Evolutionary conservation across 768 basidiomycete species (phyloP), one percentile per base, ranked within the genome.

Genomic region (Daedalea quercina): DNA sequence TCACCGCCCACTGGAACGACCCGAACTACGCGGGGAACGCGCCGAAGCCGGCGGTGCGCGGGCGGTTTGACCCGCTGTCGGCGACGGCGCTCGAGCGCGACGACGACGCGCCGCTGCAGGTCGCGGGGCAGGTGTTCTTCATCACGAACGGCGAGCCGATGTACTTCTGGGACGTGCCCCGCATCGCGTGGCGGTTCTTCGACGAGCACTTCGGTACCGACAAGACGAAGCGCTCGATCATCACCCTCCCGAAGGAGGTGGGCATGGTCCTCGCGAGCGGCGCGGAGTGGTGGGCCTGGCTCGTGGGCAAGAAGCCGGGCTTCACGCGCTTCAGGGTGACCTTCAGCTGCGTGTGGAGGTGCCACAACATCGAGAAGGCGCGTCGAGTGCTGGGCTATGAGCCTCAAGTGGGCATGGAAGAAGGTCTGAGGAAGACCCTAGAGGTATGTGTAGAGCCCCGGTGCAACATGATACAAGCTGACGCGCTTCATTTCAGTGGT

Each of bases 141-240:
- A 90, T 99, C 70, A 94, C 94, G 52, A 98, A 98, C 64, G 93
- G 94, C 56, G 94, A 98, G 65, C 95, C 94, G 2, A 77, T 85
- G 52, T 90, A 91, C 69, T 97, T 97, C 74, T 99, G 95, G 95
- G 94, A 96, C 70, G 85, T 95, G 63, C 76, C 84, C 26, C 79
- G 91, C 6, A 69, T 78, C 2, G 70, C 96, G n/a, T 98, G 91
- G 92, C 70, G 76, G 25, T 72, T 74, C 45, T 68, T 72, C n/a
- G 70, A 67, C 54, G 61, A 63, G 58, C 65, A 71, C 47, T 71
- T 77, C 47, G 83, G 84, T 63, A 76, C 81, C 15, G 81, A 78
- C 6, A 73, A 73, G 57, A 76, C 60, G 54, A 64, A 79, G 60
- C 65, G 70, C 20, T 47, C 61, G 63, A 65, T 51, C 53, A 71